phyloP scores from a whole-genome alignment of 768 basidiomycete species.

The Dictyophora rubrovolvata region DNA sequence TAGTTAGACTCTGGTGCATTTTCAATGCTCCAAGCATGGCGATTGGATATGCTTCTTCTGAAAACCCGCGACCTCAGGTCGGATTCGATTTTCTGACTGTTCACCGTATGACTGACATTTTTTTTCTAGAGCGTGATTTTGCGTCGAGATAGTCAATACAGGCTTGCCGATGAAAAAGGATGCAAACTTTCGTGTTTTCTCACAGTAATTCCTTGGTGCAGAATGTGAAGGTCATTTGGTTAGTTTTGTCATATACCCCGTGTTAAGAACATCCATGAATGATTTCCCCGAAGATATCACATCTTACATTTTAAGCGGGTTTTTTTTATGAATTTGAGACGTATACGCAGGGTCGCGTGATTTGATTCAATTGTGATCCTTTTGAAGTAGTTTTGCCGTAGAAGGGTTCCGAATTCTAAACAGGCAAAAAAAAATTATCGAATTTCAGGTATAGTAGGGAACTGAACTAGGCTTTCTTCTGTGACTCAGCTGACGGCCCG shows the following conservation, averaged over 20 bases:
- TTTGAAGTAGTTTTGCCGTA: too few species aligned
- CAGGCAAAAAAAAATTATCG: too few species aligned
- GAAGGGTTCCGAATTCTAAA: too few species aligned
- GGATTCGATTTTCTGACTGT: not conserved
- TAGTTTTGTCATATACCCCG: not conserved
- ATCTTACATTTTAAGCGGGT: not conserved
- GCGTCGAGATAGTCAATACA: not conserved
- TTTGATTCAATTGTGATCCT: too few species aligned
- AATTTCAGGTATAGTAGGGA: too few species aligned
- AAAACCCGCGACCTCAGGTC: conserved; percentile 49
- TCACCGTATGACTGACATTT: not conserved
- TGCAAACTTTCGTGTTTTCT: not conserved
- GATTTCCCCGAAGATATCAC: not conserved
- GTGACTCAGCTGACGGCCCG: too few species aligned
- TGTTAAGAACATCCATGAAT: not conserved
- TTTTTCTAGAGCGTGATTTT: not conserved
- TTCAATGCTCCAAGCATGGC: conserved; percentile 82
- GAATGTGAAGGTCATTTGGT: not conserved
- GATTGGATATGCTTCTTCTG: conserved; percentile 54
- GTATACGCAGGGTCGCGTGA: too few species aligned
- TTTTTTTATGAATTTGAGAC: too few species aligned
- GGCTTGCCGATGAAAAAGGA: not conserved
- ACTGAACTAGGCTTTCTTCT: too few species aligned
- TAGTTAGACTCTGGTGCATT: conserved; percentile 71
- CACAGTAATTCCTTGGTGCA: not conserved